A percentile compares a stretch with the other conserved stretches of the same genome.
Evolutionary conservation across 495 filamentous ascomycete genomes (phyloP).

Genomic region (Durotheca rogersii): DNA sequence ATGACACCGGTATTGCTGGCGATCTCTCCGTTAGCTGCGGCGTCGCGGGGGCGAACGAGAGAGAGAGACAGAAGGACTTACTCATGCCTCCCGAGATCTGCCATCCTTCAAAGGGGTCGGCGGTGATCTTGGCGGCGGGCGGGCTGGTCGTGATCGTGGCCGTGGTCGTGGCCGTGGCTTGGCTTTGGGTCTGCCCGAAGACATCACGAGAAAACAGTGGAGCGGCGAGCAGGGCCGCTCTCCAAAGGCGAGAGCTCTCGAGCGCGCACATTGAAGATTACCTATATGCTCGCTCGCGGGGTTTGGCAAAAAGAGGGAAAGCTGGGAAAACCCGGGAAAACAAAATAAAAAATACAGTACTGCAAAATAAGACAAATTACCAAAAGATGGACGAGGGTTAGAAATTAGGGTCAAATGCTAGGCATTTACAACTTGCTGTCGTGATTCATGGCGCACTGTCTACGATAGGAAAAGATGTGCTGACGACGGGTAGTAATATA

Average conservation of each 20-base stretch:
- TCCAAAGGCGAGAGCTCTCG: neutral
- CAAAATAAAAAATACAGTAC: too few relatives aligned
- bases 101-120: conserved; percentile 16
- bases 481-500: neutral
- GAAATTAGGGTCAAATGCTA: neutral
- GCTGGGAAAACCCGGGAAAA: too few relatives aligned
- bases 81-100: conserved; percentile 3
- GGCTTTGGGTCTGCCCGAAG: conserved; percentile 5
- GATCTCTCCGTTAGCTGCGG: neutral
- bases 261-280: neutral
- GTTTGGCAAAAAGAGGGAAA: too few relatives aligned
- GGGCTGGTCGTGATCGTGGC: neutral
- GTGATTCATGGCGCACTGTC: neutral
- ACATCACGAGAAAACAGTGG: conserved; percentile 2
- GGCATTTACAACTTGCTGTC: neutral
- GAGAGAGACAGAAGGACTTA: neutral
- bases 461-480: neutral
- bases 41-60: neutral
- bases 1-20: conserved; percentile 15
- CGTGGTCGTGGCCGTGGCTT: neutral
- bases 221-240: neutral
- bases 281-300: too few relatives aligned
- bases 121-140: conserved; percentile 7
- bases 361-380: too few relatives aligned
- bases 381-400: neutral